Conservation (phyloP, 148 eudicot genomes). For the Chenopodium berlandieri region DNA sequence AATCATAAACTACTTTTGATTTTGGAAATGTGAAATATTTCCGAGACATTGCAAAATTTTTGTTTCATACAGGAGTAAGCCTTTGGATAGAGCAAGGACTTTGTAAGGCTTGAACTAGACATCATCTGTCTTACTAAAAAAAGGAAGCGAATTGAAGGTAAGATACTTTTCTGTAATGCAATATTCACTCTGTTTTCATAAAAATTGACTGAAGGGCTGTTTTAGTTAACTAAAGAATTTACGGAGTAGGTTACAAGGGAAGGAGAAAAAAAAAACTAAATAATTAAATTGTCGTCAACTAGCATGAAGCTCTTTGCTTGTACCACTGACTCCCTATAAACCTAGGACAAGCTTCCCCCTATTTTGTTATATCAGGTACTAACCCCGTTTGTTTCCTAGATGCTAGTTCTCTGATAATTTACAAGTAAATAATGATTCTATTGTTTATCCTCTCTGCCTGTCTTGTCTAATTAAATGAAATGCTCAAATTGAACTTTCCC, state of each 20-base stretch:
- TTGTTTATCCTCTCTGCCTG: background rate
- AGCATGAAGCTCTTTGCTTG: constrained; percentile 23
- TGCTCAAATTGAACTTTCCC: background rate
- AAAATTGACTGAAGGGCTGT: background rate
- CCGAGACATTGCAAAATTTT: too few relatives aligned
- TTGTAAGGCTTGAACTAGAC: background rate
- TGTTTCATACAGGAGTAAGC: too few relatives aligned
- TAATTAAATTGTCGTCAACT: constrained; percentile 17
- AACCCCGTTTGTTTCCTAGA: constrained; percentile 3
- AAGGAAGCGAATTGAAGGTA: background rate
- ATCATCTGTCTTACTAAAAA: background rate
- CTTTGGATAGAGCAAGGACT: too few relatives aligned
- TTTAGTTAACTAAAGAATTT: constrained; percentile 4
- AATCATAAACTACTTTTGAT: too few relatives aligned
- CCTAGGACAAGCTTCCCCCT: constrained; percentile 9
- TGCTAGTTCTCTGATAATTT: constrained; percentile 20
- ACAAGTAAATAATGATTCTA: constrained; percentile 2
- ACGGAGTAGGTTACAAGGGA: background rate
- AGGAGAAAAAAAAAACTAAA: background rate
- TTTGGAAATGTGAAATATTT: background rate
- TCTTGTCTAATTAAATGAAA: background rate
- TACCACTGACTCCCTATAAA: constrained; percentile 6
- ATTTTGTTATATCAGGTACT: constrained; percentile 13
- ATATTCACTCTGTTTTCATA: background rate
- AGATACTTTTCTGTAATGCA: background rate